Base-by-base conservation (phyloP, 352 stramenopile species). In the Pythium aquatile region DNA sequence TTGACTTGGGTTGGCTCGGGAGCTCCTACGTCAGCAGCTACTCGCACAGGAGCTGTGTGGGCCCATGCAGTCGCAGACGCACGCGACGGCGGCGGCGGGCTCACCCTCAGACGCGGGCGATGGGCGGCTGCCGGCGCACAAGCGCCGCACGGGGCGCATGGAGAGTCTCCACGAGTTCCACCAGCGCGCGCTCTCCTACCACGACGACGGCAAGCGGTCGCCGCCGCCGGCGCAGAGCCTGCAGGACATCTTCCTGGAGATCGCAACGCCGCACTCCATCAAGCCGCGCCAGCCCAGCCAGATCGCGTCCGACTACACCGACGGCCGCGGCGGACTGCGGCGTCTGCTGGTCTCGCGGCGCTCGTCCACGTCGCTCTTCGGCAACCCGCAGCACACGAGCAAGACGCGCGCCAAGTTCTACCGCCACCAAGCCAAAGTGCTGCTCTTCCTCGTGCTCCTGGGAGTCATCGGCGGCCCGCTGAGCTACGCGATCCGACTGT, bases 141-240 rank as follows among this genome's bases (percentile, higher is more conserved):
- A 88, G 74, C 83, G 83, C 49, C 83, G 83, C 53, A 77, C 70
- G 16, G 85, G 85, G 1, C 85, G 83, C 53, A 91, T 94, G 54
- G 73, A 73, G 44, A 92, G 83, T 63, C 72, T 94, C 29, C 81
- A 89, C 60, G 85, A 94, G 75, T 94, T 94, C 73, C 83, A 92
- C 70, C 85, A 92, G 67, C 85, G 85, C 32, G 85, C 79, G 40
- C 75, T 80, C 44, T 83, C 76, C 30, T 91, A 91, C 37, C 53
- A 77, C 26, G 65, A 76, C 42, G 69, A 75, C 58, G 32, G 26
- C 33, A 65, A 69, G 33, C 46, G 42, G n/a, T 66, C 59, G 53
- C 58, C 65, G 33, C 58, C 52, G 33, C 32, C 61, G 40, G 59
- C 62, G 16, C 40, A 54, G 37, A 55, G 8, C 26, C 49, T 69